A percentile compares a stretch with the other conserved stretches of the same genome.
These are phyloP conservation scores for Scleroderma bovista DNA, from an alignment of 768 basidiomycete species.

Conservation along the genomic window DNA sequence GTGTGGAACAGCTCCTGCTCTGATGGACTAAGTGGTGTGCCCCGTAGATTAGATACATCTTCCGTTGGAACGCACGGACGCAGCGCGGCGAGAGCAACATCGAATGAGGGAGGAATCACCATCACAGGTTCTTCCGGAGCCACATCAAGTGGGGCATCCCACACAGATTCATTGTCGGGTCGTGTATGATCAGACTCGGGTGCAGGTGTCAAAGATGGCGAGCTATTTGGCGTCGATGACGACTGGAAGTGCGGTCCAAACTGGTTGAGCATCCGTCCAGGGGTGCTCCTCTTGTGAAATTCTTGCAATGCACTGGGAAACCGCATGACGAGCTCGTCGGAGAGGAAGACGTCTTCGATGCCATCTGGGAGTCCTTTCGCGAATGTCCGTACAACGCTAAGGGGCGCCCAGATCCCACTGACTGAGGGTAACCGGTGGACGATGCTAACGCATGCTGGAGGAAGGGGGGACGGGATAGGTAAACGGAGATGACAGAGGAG, in stretches of 20 bases:
- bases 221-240: slow-evolving; percentile 28
- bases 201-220: not conserved
- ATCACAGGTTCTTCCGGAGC: slow-evolving; percentile 20
- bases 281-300: slow-evolving; percentile 44
- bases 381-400: slow-evolving; percentile 47
- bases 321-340: slow-evolving; percentile 52
- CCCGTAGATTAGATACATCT: slow-evolving; percentile 8
- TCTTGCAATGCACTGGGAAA: slow-evolving; percentile 61
- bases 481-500: slow-evolving; percentile 38
- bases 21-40: slow-evolving; percentile 56
- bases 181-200: slow-evolving; percentile 3
- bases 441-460: slow-evolving; percentile 46
- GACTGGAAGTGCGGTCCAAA: slow-evolving; percentile 63
- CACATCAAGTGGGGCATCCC: slow-evolving; percentile 16
- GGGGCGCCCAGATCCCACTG: slow-evolving; percentile 67
- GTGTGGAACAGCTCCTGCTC: slow-evolving; percentile 69
- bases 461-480: slow-evolving; percentile 26
- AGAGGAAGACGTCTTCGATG: slow-evolving; percentile 52
- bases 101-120: slow-evolving; percentile 22
- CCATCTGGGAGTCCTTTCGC: slow-evolving; percentile 19
- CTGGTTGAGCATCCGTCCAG: slow-evolving; percentile 45
- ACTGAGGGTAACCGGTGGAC: slow-evolving; percentile 48
- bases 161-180: slow-evolving; percentile 10
- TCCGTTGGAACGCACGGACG: slow-evolving; percentile 14
- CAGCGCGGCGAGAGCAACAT: slow-evolving; percentile 25